Conservation (phyloP, 108 stramenopile genomes). For the Craspedostauros australis region DNA sequence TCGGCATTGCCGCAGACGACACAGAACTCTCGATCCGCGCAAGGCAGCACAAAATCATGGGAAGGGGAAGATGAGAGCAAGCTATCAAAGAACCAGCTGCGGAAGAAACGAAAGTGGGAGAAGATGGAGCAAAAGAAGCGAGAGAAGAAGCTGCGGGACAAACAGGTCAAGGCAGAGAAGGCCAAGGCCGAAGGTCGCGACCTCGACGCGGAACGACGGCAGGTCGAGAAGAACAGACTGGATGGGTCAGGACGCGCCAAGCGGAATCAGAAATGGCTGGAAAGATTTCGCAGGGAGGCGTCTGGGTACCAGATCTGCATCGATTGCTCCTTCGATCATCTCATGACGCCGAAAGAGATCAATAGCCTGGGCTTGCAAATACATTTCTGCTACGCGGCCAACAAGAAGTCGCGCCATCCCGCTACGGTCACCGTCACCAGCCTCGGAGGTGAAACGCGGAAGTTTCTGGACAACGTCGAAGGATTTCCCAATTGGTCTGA, state of each 20-base stretch:
- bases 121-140: conserved; percentile 55
- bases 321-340: conserved; percentile 67
- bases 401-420: conserved; percentile 49
- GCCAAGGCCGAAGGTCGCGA: conserved; percentile 64
- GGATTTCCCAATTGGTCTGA: conserved; percentile 70
- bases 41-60: too few species aligned
- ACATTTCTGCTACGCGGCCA: conserved; percentile 63
- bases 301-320: conserved; percentile 44
- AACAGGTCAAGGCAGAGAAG: conserved; percentile 44
- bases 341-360: conserved; percentile 63
- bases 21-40: too few species aligned
- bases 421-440: conserved; percentile 39
- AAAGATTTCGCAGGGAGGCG: conserved; percentile 16
- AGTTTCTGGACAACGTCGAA: conserved; percentile 55
- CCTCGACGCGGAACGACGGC: conserved; percentile 47
- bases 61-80: conserved; percentile 7
- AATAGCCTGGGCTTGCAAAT: conserved; percentile 62
- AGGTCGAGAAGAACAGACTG: conserved; percentile 25
- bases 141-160: conserved; percentile 57
- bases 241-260: conserved; percentile 47
- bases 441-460: conserved; percentile 33
- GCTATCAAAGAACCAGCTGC: conserved; percentile 69
- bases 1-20: too few species aligned
- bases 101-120: conserved; percentile 48
- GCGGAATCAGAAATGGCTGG: conserved; percentile 46